Percentiles rank a stretch among this genome's conserved stretches.
These are phyloP conservation scores for Chenopodium formosanum DNA, from an alignment of 148 eudicot species.

Conservation along the genomic window DNA sequence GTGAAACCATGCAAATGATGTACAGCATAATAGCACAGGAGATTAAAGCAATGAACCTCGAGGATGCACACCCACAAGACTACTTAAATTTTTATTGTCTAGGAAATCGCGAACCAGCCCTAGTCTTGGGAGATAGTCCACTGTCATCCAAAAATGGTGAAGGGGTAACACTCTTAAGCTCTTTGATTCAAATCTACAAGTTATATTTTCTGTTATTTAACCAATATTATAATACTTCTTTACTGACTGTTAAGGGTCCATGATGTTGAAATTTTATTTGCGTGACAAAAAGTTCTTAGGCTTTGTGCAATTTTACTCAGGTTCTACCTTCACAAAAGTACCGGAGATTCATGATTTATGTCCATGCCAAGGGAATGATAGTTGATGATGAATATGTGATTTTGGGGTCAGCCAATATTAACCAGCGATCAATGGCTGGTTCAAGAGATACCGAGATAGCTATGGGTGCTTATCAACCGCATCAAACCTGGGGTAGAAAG, in stretches of 20 bases:
- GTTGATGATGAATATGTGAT: conserved; percentile 66
- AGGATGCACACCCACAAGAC: conserved; percentile 61
- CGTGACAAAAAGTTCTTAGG: background rate
- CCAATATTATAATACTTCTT: background rate
- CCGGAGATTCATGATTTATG: conserved; percentile 63
- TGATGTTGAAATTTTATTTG: background rate
- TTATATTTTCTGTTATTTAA: background rate
- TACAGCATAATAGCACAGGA: conserved; percentile 64
- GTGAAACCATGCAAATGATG: conserved; percentile 61
- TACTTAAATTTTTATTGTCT: conserved; percentile 88
- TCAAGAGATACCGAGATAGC: conserved; percentile 70
- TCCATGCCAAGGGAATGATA: conserved; percentile 72
- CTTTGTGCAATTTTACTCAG: conserved; percentile 19
- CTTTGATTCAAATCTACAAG: background rate
- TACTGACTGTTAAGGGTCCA: background rate
- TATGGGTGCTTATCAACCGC: conserved; percentile 66
- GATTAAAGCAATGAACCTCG: conserved; percentile 50
- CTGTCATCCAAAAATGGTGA: conserved; percentile 31
- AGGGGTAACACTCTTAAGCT: conserved; percentile 35
- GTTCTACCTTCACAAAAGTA: conserved; percentile 43
- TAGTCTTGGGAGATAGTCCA: conserved; percentile 25
- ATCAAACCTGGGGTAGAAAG: conserved; percentile 50
- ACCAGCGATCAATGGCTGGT: conserved; percentile 70
- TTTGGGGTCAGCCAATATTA: conserved; percentile 66
- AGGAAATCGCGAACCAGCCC: conserved; percentile 71